Conservation (phyloP, 768 basidiomycete species). For the Porphyrellus cyaneotinctus region DNA sequence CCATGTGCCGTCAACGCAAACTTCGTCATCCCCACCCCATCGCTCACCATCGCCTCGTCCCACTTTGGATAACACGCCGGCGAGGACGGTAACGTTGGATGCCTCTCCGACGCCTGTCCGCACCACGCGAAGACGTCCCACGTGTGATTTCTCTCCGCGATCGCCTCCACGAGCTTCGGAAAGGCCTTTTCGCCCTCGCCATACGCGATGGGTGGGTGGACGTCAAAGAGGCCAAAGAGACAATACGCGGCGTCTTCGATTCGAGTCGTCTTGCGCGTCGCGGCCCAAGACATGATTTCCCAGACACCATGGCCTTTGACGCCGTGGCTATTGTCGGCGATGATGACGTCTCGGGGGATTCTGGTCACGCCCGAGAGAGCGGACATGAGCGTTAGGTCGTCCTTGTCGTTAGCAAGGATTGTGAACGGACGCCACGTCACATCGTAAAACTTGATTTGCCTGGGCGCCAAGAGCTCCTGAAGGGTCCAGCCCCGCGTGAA, state of each 20-base stretch:
- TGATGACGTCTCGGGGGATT: constrained; percentile 16
- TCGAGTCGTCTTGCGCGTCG: constrained; percentile 26
- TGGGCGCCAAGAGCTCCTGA: constrained; percentile 28
- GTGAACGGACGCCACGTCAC: constrained; percentile 19
- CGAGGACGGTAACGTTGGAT: constrained; percentile 18
- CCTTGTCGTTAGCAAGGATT: constrained; percentile 13
- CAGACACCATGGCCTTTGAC: constrained; percentile 13
- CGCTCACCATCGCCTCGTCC: constrained; percentile 9
- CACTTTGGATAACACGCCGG: constrained; percentile 22
- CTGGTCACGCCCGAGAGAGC: constrained; percentile 13
- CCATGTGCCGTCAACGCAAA: constrained; percentile 16
- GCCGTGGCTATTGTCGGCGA: constrained; percentile 19
- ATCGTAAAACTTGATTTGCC: constrained; percentile 24
- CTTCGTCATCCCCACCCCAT: constrained; percentile 8
- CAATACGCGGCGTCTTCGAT: constrained; percentile 30
- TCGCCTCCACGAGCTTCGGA: constrained; percentile 21
- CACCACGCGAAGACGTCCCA: constrained; percentile 30
- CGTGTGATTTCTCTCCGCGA: constrained; percentile 2
- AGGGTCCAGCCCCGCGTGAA: constrained; percentile 25
- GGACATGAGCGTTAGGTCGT: constrained; percentile 4
- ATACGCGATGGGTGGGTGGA: constrained; percentile 23
- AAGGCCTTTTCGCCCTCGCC: constrained; percentile 32
- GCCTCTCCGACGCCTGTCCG: constrained; percentile 15
- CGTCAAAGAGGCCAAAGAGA: constrained; percentile 26
- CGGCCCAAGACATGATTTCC: constrained; percentile 32